Base-by-base conservation (phyloP, 768 basidiomycete genomes). In the Lactifluus rugatus region DNA sequence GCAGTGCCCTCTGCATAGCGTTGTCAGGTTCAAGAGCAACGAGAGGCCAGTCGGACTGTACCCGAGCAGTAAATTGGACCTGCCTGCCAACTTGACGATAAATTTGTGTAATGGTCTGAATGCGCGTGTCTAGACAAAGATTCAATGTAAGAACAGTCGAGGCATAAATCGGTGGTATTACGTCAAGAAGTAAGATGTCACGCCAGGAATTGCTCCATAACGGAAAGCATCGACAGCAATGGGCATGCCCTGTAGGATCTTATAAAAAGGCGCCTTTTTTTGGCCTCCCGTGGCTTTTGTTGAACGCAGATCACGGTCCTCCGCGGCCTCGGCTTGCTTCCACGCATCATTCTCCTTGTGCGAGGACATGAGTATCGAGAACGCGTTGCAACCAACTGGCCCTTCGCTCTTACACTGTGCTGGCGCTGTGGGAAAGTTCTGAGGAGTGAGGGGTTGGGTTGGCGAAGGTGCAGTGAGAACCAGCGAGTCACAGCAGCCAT, bases 171-270 rank as follows among this genome's bases (percentile, higher is more conserved):
- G 42, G 32, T 36, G n/a, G n/a, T 10, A 14, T 14, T 66, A 94
- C 93, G 93, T 92, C 61, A 97, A 71, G 64, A 96, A 92, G 70
- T 97, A 97, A 0, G 93, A 89, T 28, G 82, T 89, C 25, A 98
- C 81, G 10, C 82, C 84, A 5, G 94, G 93, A 49, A 99, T 93
- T 26, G 78, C 76, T 6, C 95, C 96, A 68, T 97, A 99, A 37
- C 86, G 81, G 72, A 99, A 99, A 1, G 94, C 96, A 68, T 99
- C 96, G 0, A 99, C 96, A 16, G 95, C 93, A 25, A 99, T 88
- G 9, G 94, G 93, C 93, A 98, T 96, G 1, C 96, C 95, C 65
- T 91, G 88, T 64, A 98, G 69, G 23, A 93, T 81, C 73, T 97
- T 99, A 73, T 95, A 98, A 69, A 98, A 98, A 0, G 96, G 96